A percentile compares a stretch with the other conserved stretches of the same genome.
phyloP scores from a whole-genome alignment of 2,329 filamentous ascomycete species.

The Xylariaceae sp. region DNA sequence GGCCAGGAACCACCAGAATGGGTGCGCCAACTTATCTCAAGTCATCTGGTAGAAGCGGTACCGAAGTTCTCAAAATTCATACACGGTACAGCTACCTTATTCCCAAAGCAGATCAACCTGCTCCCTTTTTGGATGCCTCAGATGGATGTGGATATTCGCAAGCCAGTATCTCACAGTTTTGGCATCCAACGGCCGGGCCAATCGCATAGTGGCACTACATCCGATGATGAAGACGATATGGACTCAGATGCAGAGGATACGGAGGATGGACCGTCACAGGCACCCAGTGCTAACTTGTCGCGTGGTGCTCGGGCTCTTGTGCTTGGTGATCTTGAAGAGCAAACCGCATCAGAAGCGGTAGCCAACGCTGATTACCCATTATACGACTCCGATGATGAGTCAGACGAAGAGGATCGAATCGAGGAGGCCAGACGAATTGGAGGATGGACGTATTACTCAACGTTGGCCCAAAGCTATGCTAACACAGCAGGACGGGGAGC shows the following conservation, averaged over 20 bases:
- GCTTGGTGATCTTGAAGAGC: constrained; percentile 72
- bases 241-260: constrained; percentile 65
- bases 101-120: constrained; percentile 82
- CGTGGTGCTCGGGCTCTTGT: constrained; percentile 19
- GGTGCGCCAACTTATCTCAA: constrained; percentile 90
- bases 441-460: constrained; percentile 70
- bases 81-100: constrained; percentile 84
- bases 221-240: constrained; percentile 68
- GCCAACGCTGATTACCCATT: constrained; percentile 73
- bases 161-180: constrained; percentile 83
- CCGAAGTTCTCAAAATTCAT: constrained; percentile 99
- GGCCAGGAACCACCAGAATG: constrained; percentile 95
- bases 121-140: constrained; percentile 97
- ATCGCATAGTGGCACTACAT: constrained; percentile 73
- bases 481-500: constrained; percentile 42
- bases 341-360: constrained; percentile 62
- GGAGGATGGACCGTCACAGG: constrained; percentile 20
- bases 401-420: constrained; percentile 69
- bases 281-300: constrained; percentile 17
- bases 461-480: constrained; percentile 51
- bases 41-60: constrained; percentile 95
- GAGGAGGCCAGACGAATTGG: constrained; percentile 76
- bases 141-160: constrained; percentile 97
- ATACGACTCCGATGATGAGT: constrained; percentile 89
- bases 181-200: constrained; percentile 80